Evolutionary conservation across 305 asterid species (phyloP), one percentile per base, ranked within the genome.

Genomic region (Rubia occidens): DNA sequence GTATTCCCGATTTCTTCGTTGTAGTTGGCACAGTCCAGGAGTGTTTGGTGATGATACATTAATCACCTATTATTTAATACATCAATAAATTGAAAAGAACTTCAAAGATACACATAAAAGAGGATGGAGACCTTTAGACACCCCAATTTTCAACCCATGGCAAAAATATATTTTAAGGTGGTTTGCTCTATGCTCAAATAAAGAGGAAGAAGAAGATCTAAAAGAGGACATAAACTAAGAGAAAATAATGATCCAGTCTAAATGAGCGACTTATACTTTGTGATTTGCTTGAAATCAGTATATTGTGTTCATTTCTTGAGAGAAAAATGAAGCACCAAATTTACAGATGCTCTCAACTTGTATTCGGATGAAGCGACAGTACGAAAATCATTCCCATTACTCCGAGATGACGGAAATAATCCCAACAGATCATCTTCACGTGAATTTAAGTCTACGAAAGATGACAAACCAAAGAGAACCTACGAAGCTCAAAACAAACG

Each of bases 31-130:
- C 74, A 94, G 75, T 68, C 99, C 99, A 56, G 99, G 99, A 64
- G 99, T 94, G 74, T 94, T 94, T 11, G 99, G 99, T 44, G 99
- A 94, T 47, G 99, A 94, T 67, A 94, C 84, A 79, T 94, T 94
- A 78, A 94, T 79, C 72, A 91, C 97, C 99, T 91, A 73, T 69
- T 7, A 2, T 63, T 35, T 8, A 8, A 64, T 39, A 42, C 2
- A 18, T 39, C 47, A 18, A 18, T 9, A 42, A 64, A 40, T n/a
- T 42, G 10, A 8, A 18, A 64, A 64, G n/a, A 40, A 64, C 20
- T 45, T 61, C 15, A 62, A 8, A 35, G 8, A 61, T 61, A 87
- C 80, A 79, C 86, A 88, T 78, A 51, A 51, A 17, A 5, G 21
- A 45, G 15, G 5, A 56, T 21, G 61, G 61, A 7, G 32, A 55